These are phyloP conservation scores for Escovopsis weberi DNA, from an alignment of 2,329 filamentous ascomycete species.

Conservation along the genomic window DNA sequence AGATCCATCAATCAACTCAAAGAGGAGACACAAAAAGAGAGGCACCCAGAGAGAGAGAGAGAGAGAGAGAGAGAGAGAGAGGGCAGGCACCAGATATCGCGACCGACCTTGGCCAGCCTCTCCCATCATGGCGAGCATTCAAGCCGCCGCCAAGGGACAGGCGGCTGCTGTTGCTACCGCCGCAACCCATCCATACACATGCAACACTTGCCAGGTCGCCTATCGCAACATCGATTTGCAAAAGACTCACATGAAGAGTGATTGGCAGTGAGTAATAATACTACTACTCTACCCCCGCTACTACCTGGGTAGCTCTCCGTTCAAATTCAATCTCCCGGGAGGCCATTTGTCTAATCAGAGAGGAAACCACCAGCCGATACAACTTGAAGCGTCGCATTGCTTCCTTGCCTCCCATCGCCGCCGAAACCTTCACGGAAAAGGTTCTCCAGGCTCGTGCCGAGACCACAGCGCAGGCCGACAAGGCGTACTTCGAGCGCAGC, in stretches of 20 bases:
- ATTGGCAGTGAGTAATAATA: conserved; percentile 72
- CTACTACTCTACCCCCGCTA: not conserved
- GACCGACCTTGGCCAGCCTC: not conserved
- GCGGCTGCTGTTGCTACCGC: conserved; percentile 30
- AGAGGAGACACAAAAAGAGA: too few species aligned
- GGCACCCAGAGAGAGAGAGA: too few species aligned
- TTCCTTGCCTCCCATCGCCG: conserved; percentile 75
- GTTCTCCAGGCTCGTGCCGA: conserved; percentile 81
- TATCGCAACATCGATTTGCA: conserved; percentile 91
- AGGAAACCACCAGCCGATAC: conserved; percentile 49
- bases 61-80: too few species aligned
- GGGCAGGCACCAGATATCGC: not conserved
- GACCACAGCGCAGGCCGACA: conserved; percentile 70
- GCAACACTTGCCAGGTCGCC: conserved; percentile 95
- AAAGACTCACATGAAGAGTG: conserved; percentile 90
- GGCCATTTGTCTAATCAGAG: too few species aligned
- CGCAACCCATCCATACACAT: conserved; percentile 76
- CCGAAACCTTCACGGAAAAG: conserved; percentile 90
- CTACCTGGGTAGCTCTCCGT: too few species aligned
- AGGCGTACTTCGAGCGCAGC: conserved; percentile 72
- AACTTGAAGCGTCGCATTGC: conserved; percentile 93
- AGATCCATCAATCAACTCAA: too few species aligned
- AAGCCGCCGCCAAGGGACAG: conserved; percentile 17
- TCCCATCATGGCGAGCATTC: conserved; percentile 30
- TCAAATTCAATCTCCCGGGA: too few species aligned